Evolutionary conservation across 257 asterid species (phyloP).

Genomic region (Coffea canephora): DNA sequence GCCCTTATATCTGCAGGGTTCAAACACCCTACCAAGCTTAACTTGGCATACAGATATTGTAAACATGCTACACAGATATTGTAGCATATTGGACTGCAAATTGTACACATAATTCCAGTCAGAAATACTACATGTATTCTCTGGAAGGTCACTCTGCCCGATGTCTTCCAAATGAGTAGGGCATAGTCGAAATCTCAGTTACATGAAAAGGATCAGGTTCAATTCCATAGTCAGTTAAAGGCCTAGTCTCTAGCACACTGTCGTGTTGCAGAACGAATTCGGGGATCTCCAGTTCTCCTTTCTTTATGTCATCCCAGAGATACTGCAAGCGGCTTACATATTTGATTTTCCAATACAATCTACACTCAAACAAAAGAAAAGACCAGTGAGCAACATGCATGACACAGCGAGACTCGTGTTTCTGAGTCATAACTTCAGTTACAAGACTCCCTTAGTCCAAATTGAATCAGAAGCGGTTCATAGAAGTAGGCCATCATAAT

Average conservation of each 20-base stretch:
- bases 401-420: background rate
- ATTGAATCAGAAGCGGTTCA: background rate
- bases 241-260: slow-evolving; percentile 76
- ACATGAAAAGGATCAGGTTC: slow-evolving; percentile 81
- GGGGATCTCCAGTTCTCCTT: slow-evolving; percentile 75
- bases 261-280: slow-evolving; percentile 82
- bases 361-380: slow-evolving; percentile 20
- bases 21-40: background rate
- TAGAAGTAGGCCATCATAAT: background rate
- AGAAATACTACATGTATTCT: slow-evolving; percentile 45
- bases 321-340: slow-evolving; percentile 88
- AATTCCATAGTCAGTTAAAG: slow-evolving; percentile 87
- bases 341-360: slow-evolving; percentile 90
- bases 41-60: background rate
- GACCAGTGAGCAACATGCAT: background rate
- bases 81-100: too few relatives aligned
- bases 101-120: slow-evolving; percentile 1
- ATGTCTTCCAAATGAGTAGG: slow-evolving; percentile 58
- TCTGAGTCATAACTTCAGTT: background rate
- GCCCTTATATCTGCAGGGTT: background rate
- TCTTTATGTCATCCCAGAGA: slow-evolving; percentile 88
- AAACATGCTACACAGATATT: background rate
- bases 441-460: background rate
- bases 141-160: slow-evolving; percentile 63
- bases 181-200: slow-evolving; percentile 55